Conservation (phyloP, 108 stramenopile genomes). For the Discostella pseudostelligera region DNA sequence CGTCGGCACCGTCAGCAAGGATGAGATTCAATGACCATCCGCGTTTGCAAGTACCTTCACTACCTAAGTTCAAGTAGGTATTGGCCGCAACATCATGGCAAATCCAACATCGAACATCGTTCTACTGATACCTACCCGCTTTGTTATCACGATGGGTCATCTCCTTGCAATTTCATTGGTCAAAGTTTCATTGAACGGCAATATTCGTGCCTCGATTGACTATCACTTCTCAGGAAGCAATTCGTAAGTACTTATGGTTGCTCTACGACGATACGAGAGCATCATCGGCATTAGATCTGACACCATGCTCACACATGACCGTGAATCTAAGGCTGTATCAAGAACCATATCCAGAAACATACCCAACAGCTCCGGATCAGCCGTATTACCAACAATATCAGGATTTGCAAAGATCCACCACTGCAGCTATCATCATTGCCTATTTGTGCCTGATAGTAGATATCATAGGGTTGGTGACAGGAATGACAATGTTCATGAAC, state of each 20-base stretch:
- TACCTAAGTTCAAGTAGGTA: too few relatives aligned
- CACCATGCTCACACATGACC: background rate
- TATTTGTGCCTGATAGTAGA: constrained; percentile 10
- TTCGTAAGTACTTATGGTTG: background rate
- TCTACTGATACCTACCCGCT: constrained; percentile 3
- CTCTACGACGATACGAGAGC: too few relatives aligned
- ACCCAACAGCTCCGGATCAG: background rate
- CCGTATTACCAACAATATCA: constrained; percentile 1
- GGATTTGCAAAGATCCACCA: background rate
- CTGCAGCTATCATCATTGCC: background rate
- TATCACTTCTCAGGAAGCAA: background rate
- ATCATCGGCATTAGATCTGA: too few relatives aligned
- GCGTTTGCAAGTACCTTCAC: too few relatives aligned
- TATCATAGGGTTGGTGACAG: constrained; percentile 2
- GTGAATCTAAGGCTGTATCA: background rate
- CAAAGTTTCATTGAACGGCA: background rate
- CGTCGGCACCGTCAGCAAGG: too few relatives aligned
- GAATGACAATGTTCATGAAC: constrained; percentile 5
- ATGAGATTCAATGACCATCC: too few relatives aligned
- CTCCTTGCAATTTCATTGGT: constrained; percentile 6
- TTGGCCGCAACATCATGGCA: background rate
- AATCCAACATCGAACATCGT: background rate
- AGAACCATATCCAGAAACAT: constrained; percentile 13
- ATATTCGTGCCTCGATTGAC: background rate
- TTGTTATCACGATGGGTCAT: constrained; percentile 12